Base-by-base conservation (phyloP, 1,139 yeast genomes). In the Geotrichum restrictum region DNA sequence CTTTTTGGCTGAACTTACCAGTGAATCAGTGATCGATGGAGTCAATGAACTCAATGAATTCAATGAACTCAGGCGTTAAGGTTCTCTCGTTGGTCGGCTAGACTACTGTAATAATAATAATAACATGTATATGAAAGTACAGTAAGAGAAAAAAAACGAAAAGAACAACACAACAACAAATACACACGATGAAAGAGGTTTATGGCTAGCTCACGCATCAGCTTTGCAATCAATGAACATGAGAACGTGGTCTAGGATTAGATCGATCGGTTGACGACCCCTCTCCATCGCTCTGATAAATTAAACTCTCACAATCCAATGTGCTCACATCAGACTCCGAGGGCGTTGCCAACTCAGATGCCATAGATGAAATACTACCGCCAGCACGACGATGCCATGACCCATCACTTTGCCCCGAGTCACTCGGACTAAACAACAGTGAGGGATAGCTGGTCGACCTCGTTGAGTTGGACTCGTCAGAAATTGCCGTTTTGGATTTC, bases 381-480 rank as follows among this genome's bases (percentile, higher is more conserved):
- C 43, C 43, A n/a, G n/a, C n/a, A n/a, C n/a, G n/a, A n/a, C n/a
- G n/a, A 7, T 41, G 45, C 45, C 45, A 41, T 2, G 45, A 41
- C 6, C 45, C 45, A 41, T 29, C 45, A 14, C 45, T 41, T 29
- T 29, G 21, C 2, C 11, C 2, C 27, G 36, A 27, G 36, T 41
- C 34, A 13, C 29, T 8, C n/a, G 36, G 45, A 16, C 45, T 41
- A 19, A 29, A 41, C 10, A 36, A 41, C 7, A 41, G 36, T 6
- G 45, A 27, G 6, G 45, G 45, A 31, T 41, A 41, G 27, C 29
- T 41, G 19, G 32, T 41, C 13, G 31, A 18, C 29, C 24, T 27
- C 4, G 45, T 41, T n/a, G 45, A 41, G 10, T 41, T 18, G 16
- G 45, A 29, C 14, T 38, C 41, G n/a, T 19, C 45, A 22, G 32